Conservation (phyloP, 2,329 filamentous ascomycete species). For the Nemania serpens region DNA sequence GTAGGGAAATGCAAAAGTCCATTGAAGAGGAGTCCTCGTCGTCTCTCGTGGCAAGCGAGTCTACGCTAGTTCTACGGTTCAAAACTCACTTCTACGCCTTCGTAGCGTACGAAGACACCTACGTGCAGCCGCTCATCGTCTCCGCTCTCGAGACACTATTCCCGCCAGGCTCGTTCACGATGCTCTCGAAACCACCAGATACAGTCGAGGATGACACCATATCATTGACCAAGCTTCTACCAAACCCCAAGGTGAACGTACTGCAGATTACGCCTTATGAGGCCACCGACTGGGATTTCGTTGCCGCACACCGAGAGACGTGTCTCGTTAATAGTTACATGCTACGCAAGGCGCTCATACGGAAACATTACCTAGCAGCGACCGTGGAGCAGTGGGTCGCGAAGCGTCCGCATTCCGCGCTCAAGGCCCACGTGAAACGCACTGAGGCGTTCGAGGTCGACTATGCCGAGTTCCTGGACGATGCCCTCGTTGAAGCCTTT, state of each 20-base stretch:
- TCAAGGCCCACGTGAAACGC: slow-evolving; percentile 74
- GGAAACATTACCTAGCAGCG: slow-evolving; percentile 89
- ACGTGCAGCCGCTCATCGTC: slow-evolving; percentile 85
- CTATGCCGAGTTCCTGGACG: slow-evolving; percentile 95
- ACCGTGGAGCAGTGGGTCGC: slow-evolving; percentile 84
- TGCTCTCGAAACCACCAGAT: slow-evolving; percentile 53
- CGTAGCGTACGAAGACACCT: slow-evolving; percentile 83
- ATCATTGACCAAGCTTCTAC: slow-evolving; percentile 45
- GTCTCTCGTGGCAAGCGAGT: slow-evolving; percentile 25
- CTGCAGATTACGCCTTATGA: slow-evolving; percentile 90
- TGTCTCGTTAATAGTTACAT: slow-evolving; percentile 86
- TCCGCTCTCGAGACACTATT: slow-evolving; percentile 69
- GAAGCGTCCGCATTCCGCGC: slow-evolving; percentile 75
- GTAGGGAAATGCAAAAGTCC: slow-evolving; percentile 31
- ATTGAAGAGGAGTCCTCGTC: slow-evolving; percentile 23
- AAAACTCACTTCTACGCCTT: slow-evolving; percentile 66
- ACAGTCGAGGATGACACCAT: slow-evolving; percentile 27
- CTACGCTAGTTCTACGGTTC: slow-evolving; percentile 30
- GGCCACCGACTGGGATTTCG: slow-evolving; percentile 79
- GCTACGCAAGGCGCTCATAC: slow-evolving; percentile 93
- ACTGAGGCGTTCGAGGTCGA: slow-evolving; percentile 91
- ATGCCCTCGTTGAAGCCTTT: slow-evolving; percentile 87
- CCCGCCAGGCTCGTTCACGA: slow-evolving; percentile 56
- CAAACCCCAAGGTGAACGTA: slow-evolving; percentile 51
- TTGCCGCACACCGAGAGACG: slow-evolving; percentile 63